Evolutionary conservation across 257 asterid genomes (phyloP).

Genomic region (Gentiana dahurica): DNA sequence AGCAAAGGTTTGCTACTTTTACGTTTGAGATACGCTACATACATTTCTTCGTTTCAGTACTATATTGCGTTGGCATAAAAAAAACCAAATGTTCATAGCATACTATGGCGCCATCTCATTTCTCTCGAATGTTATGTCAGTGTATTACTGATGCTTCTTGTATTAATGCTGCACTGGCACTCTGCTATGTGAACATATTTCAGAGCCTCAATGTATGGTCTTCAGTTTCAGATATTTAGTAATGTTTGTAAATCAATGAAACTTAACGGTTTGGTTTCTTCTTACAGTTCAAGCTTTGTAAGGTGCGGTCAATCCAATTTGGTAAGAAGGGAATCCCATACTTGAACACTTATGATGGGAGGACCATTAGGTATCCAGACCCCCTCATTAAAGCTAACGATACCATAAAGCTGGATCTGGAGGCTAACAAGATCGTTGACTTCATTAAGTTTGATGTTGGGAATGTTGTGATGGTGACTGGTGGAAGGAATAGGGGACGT

Average conservation of each 20-base stretch:
- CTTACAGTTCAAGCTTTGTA: conserved; percentile 61
- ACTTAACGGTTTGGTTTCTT: neutral
- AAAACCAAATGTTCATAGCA: too few relatives aligned
- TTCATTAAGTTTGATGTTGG: conserved; percentile 73
- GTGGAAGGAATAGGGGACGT: conserved; percentile 78
- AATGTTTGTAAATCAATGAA: too few relatives aligned
- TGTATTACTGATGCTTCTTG: too few relatives aligned
- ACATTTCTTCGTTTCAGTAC: too few relatives aligned
- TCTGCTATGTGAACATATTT: neutral
- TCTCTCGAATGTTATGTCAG: too few relatives aligned
- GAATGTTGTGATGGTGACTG: conserved; percentile 72
- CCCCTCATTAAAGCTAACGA: conserved; percentile 69
- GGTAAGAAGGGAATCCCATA: conserved; percentile 68
- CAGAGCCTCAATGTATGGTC: too few relatives aligned
- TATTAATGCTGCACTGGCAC: neutral
- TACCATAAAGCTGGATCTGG: conserved; percentile 60
- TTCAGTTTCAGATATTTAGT: too few relatives aligned
- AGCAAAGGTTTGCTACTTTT: conserved; percentile 35
- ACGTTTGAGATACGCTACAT: neutral
- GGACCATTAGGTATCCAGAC: conserved; percentile 70
- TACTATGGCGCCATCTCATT: too few relatives aligned
- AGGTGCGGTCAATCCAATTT: conserved; percentile 49
- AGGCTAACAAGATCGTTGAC: conserved; percentile 43
- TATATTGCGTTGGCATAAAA: too few relatives aligned
- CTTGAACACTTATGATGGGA: conserved; percentile 59